phyloP scores from a whole-genome alignment of 2,329 filamentous ascomycete species.

The Botrytis elliptica region DNA sequence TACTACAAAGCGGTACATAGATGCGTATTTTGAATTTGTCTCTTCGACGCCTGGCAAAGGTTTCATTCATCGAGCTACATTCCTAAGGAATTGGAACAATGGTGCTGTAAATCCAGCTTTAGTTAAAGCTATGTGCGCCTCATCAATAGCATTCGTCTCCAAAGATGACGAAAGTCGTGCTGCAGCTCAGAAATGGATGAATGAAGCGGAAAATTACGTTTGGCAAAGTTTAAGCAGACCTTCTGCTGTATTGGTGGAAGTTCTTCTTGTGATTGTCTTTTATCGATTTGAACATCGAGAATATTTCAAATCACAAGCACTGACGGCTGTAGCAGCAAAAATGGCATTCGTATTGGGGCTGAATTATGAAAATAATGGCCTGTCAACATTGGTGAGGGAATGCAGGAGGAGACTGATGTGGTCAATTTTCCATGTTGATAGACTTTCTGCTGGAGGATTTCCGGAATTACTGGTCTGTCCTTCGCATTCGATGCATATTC shows the following conservation, averaged over 20 bases:
- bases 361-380: constrained; percentile 19
- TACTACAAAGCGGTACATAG: constrained; percentile 19
- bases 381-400: constrained; percentile 20
- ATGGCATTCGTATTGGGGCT: constrained; percentile 19
- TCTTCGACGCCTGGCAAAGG: constrained; percentile 22
- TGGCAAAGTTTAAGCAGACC: constrained; percentile 17
- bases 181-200: constrained; percentile 18
- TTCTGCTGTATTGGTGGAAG: constrained; percentile 9
- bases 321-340: constrained; percentile 20
- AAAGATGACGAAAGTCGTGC: constrained; percentile 19
- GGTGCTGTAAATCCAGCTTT: constrained; percentile 15
- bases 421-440: constrained; percentile 21
- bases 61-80: constrained; percentile 20
- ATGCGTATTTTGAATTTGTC: constrained; percentile 21
- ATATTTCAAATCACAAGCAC: constrained; percentile 18
- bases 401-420: constrained; percentile 18
- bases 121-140: constrained; percentile 16
- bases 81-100: constrained; percentile 21
- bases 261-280: constrained; percentile 21
- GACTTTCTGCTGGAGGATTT: constrained; percentile 18
- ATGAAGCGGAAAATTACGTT: constrained; percentile 17
- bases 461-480: constrained; percentile 20
- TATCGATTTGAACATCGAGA: constrained; percentile 19
- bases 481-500: constrained; percentile 21
- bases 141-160: constrained; percentile 20